Conservation (phyloP, 805 yeast genomes). For the Ascoidea asiatica region DNA sequence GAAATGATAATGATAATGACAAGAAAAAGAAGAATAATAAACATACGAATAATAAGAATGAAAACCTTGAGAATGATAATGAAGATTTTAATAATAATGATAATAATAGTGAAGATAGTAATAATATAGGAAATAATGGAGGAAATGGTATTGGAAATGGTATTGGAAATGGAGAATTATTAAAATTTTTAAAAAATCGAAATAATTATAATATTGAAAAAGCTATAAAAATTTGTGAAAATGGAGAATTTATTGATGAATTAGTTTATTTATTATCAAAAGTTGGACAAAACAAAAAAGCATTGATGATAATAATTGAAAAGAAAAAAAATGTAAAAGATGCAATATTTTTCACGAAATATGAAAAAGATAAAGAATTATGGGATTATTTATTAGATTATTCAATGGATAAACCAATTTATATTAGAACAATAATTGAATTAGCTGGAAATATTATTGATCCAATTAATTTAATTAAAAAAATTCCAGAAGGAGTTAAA, state of each 20-base stretch:
- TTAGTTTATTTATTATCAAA: conserved; percentile 71
- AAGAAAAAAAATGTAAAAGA: conserved; percentile 63
- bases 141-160: no score
- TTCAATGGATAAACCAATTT: conserved; percentile 61
- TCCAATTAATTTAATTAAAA: conserved; percentile 53
- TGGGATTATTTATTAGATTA: conserved; percentile 68
- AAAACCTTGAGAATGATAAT: no score
- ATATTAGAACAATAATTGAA: conserved; percentile 61
- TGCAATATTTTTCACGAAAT: conserved; percentile 71
- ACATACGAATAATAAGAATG: no score
- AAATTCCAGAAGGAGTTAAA: conserved; percentile 47
- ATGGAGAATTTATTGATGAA: conserved; percentile 43
- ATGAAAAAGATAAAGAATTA: conserved; percentile 55
- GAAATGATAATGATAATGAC: no score
- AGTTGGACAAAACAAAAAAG: conserved; percentile 68
- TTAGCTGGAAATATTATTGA: conserved; percentile 51
- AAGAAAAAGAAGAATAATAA: no score
- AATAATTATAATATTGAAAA: conserved; percentile 51
- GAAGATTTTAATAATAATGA: no score
- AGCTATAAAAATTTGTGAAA: conserved; percentile 58
- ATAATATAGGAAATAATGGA: no score
- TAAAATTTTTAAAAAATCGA: conserved; percentile 47
- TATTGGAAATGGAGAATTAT: no score
- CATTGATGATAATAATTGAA: conserved; percentile 64
- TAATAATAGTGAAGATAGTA: no score